A percentile compares a stretch with the other conserved stretches of the same genome.
These are phyloP conservation scores for Trichoderma parareesei DNA, from an alignment of 495 filamentous ascomycete species.

Conservation along the genomic window DNA sequence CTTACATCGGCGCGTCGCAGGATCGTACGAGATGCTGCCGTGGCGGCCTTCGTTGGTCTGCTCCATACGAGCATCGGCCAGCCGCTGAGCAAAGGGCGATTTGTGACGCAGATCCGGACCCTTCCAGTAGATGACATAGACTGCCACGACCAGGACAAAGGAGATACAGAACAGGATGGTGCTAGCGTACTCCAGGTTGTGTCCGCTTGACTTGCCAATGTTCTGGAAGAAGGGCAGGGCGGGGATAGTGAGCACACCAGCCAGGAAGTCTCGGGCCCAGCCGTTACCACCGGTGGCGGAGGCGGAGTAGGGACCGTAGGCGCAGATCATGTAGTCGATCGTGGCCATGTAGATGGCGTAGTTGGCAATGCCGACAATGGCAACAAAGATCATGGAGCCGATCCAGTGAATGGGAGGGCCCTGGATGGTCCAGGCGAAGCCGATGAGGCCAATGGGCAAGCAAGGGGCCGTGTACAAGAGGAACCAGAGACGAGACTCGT, in stretches of 20 bases:
- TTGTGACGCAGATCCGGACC: constrained; percentile 60
- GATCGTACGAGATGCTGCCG: constrained; percentile 2
- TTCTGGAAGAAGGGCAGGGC: constrained; percentile 64
- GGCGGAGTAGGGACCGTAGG: constrained; percentile 70
- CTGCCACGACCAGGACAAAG: constrained; percentile 57
- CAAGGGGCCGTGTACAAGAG: constrained; percentile 57
- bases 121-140: constrained; percentile 72
- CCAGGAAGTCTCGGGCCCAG: constrained; percentile 69
- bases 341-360: constrained; percentile 73
- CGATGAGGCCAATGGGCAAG: constrained; percentile 58
- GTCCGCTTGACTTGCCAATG: constrained; percentile 39
- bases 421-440: constrained; percentile 56
- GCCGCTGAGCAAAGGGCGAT: constrained; percentile 65
- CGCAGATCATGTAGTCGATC: constrained; percentile 78
- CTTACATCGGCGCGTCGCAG: constrained; percentile 3
- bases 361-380: constrained; percentile 60
- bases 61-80: constrained; percentile 38
- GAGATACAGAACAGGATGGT: constrained; percentile 68
- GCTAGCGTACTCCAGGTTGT: constrained; percentile 56
- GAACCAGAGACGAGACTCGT: constrained; percentile 48
- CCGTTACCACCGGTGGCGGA: constrained; percentile 71
- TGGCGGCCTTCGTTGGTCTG: constrained; percentile 8
- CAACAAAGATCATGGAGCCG: constrained; percentile 48
- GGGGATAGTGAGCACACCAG: constrained; percentile 66
- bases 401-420: constrained; percentile 57